Percentiles rank a stretch among this genome's conserved stretches.
Evolutionary conservation across 1,139 yeast species (phyloP).

Genomic region (Candida sanyaensis): DNA sequence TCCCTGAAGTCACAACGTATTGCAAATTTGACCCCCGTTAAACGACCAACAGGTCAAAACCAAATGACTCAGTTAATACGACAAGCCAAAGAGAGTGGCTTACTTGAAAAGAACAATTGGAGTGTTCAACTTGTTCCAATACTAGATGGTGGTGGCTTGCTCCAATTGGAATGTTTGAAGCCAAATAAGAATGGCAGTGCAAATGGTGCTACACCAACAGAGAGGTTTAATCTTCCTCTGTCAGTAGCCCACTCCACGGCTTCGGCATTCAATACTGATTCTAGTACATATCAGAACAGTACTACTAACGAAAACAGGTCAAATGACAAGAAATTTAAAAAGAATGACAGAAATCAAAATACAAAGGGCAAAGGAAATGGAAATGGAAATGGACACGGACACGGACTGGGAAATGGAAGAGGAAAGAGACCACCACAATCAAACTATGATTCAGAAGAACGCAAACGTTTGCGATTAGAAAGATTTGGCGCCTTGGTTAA

Average conservation of each 20-base stretch:
- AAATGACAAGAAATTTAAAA: neutral
- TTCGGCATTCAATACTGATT: neutral
- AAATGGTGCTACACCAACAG: too few species aligned
- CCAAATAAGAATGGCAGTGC: too few species aligned
- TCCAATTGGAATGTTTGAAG: too few species aligned
- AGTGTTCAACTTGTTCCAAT: too few species aligned
- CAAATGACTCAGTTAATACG: neutral
- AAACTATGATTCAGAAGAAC: conserved; percentile 36
- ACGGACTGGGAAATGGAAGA: neutral
- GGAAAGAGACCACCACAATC: neutral
- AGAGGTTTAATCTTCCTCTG: too few species aligned
- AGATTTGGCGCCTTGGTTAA: conserved; percentile 37
- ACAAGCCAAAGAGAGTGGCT: neutral
- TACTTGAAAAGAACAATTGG: too few species aligned
- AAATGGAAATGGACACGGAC: neutral
- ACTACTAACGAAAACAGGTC: neutral
- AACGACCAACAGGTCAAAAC: neutral
- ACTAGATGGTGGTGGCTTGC: too few species aligned
- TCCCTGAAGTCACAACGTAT: neutral
- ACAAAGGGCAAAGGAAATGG: neutral
- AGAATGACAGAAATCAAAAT: neutral
- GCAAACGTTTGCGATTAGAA: conserved; percentile 48
- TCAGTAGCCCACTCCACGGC: too few species aligned
- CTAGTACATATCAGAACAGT: neutral
- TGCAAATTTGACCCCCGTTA: too few species aligned